Evolutionary conservation across 306 rosid species (phyloP), one percentile per base, ranked within the genome.

Genomic region (Carpinus fangiana): DNA sequence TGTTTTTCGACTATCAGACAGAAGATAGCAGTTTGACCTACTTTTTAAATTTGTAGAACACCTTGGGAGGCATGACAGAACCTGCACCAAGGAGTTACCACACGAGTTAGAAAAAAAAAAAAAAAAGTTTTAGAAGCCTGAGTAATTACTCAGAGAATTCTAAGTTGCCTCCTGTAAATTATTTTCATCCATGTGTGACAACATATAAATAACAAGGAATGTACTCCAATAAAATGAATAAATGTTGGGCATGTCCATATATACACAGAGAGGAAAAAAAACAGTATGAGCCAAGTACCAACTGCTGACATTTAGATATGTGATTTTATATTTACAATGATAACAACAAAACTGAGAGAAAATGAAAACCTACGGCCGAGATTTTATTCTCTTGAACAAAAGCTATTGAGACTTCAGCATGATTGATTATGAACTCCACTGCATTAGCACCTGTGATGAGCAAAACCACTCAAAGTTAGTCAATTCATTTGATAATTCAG

Each of bases 341-440:
- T 0, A 41, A 41, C 45, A 41, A 80, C 16, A 71, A 28, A 57
- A 61, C 52, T 62, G 70, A 74, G 14, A 5, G 82, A 61, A 70
- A 81, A 73, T 61, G 72, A 66, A 62, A 73, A 91, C 98, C 82
- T 84, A 95, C 97, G 36, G 97, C 87, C 67, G 98, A 85, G 75
- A 95, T 84, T 81, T 93, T 95, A 90, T 56, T 92, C 76, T 88
- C 93, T 79, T 95, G 96, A 72, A 89, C 93, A 81, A 95, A 95
- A 72, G 97, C 97, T 76, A 95, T 82, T 3, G 98, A 91, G 76
- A 95, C 87, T 88, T 95, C 97, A 78, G 91, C 98, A 73, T 91
- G 98, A 76, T 90, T 88, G 82, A 91, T 89, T 87, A 95, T 90
- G 82, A 91, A 95, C 87, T 92, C 98, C 67, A 95, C 96, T 1